phyloP scores from a whole-genome alignment of 192 early-diverging fungal genomes.

The Rhizoclosmatium globosum region DNA sequence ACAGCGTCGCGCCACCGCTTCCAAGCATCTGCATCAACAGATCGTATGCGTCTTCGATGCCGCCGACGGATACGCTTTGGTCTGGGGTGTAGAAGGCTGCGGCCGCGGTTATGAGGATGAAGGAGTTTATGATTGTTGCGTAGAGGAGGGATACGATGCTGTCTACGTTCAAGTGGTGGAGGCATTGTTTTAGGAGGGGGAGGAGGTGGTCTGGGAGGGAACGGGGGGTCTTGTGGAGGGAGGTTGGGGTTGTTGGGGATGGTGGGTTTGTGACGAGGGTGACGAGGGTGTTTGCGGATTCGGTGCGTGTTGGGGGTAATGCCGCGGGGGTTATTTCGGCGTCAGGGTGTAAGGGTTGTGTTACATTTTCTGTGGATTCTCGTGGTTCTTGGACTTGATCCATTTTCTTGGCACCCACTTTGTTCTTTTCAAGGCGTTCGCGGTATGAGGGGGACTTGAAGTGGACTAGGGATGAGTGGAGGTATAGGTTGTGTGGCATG shows the following conservation, averaged over 20 bases:
- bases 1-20: conserved; percentile 55
- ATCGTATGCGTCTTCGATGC: conserved; percentile 53
- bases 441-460: conserved; percentile 24
- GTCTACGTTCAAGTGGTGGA: conserved; percentile 32
- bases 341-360: not conserved
- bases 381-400: conserved; percentile 9
- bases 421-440: not conserved
- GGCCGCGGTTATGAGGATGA: conserved; percentile 74
- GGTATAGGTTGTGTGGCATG: conserved; percentile 89
- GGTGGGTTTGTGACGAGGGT: not conserved
- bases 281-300: not conserved
- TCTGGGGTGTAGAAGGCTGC: conserved; percentile 69
- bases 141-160: conserved; percentile 55
- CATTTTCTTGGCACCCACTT: too few species aligned
- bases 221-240: not conserved
- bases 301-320: not conserved
- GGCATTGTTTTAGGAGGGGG: not conserved
- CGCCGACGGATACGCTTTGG: conserved; percentile 44
- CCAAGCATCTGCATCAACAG: conserved; percentile 57
- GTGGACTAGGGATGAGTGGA: conserved; percentile 77
- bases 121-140: conserved; percentile 73
- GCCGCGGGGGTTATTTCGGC: not conserved
- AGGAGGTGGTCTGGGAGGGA: conserved; percentile 5
- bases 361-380: not conserved
- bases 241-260: not conserved